Conservation (phyloP, 352 stramenopile species). For the Phytophthora fragariaefolia region DNA sequence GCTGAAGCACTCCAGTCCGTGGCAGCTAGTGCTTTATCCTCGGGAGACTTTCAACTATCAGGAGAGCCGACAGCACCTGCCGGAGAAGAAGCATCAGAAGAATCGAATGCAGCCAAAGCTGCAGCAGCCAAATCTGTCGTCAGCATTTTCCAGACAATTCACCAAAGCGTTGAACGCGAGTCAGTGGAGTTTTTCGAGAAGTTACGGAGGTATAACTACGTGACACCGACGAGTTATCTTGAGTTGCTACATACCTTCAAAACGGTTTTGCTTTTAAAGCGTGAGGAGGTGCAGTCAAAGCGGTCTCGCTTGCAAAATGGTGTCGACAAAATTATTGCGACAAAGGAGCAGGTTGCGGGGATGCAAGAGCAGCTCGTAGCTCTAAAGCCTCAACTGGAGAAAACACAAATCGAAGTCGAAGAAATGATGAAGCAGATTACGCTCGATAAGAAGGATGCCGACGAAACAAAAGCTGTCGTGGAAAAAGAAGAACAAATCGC, state of each 20-base stretch:
- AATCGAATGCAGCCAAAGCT: constrained; percentile 24
- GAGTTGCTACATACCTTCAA: constrained; percentile 95
- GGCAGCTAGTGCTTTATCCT: constrained; percentile 48
- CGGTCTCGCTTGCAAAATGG: constrained; percentile 89
- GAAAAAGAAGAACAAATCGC: constrained; percentile 92
- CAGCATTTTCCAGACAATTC: constrained; percentile 86
- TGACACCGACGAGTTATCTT: constrained; percentile 94
- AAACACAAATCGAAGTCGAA: constrained; percentile 93
- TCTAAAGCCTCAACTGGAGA: constrained; percentile 92
- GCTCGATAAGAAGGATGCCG: constrained; percentile 91
- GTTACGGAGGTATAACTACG: constrained; percentile 93
- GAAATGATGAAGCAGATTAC: constrained; percentile 95
- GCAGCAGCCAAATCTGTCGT: constrained; percentile 51
- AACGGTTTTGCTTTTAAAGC: constrained; percentile 87
- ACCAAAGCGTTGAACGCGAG: constrained; percentile 89
- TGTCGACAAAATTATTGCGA: constrained; percentile 94
- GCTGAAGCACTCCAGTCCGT: constrained; percentile 85
- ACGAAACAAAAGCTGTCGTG: constrained; percentile 91
- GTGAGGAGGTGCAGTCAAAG: constrained; percentile 89
- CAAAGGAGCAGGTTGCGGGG: constrained; percentile 91
- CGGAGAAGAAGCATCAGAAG: constrained; percentile 21
- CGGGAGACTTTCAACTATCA: constrained; percentile 71
- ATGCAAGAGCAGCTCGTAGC: constrained; percentile 94
- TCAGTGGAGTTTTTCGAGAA: constrained; percentile 89
- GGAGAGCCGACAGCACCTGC: constrained; percentile 16